Evolutionary conservation across 805 yeast species (phyloP).

Genomic region (Myxozyma vanderwaltii): DNA sequence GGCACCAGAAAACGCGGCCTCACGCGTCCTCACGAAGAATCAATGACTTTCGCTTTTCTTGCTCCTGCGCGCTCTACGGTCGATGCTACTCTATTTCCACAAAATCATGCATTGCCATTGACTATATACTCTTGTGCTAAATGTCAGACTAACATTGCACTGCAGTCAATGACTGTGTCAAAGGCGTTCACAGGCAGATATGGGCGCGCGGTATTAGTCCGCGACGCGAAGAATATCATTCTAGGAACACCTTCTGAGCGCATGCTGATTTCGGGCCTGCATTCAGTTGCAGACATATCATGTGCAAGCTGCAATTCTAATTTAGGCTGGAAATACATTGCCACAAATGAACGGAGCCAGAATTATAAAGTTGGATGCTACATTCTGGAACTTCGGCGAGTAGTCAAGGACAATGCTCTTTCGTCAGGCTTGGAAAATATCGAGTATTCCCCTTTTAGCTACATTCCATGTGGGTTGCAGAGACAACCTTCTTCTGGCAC

Average conservation of each 20-base stretch:
- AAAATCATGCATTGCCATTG: constrained; percentile 11
- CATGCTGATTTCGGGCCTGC: constrained; percentile 57
- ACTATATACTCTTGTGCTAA: constrained; percentile 18
- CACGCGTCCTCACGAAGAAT: not conserved
- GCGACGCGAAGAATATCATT: constrained; percentile 14
- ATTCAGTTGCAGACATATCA: constrained; percentile 54
- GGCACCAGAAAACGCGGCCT: not conserved
- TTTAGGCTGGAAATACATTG: constrained; percentile 67
- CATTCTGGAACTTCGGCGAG: constrained; percentile 49
- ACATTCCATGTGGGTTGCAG: not conserved
- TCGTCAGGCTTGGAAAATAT: not conserved
- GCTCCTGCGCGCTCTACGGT: constrained; percentile 1
- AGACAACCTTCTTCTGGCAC: not conserved
- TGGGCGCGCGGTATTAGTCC: constrained; percentile 28
- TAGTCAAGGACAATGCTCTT: constrained; percentile 14
- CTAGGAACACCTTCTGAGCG: constrained; percentile 22
- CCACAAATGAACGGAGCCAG: constrained; percentile 50
- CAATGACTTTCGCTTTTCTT: not conserved
- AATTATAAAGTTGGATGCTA: constrained; percentile 61
- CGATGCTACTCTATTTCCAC: constrained; percentile 11
- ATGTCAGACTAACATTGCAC: constrained; percentile 24
- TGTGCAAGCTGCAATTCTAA: constrained; percentile 56
- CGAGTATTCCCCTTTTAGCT: not conserved
- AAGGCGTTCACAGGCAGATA: constrained; percentile 26
- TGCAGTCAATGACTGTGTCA: constrained; percentile 15